phyloP scores from a whole-genome alignment of 2,329 filamentous ascomycete genomes.

The Scleromitrula shiraiana region DNA sequence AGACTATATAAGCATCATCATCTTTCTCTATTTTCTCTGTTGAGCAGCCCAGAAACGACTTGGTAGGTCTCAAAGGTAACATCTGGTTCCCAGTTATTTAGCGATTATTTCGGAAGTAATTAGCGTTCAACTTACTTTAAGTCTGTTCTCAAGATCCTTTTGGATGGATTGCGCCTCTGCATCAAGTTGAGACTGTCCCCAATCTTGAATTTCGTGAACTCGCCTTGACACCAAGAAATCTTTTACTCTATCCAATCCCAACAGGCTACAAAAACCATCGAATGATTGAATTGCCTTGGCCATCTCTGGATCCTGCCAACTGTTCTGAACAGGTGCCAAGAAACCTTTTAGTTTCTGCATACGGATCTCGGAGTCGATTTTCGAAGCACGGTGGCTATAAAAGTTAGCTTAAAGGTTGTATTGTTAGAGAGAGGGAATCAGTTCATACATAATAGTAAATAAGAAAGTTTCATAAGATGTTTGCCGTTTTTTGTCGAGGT shows the following conservation, averaged over 20 bases:
- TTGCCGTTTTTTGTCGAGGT: slow-evolving; percentile 72
- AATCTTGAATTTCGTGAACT: slow-evolving; percentile 72
- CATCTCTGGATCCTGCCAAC: slow-evolving; percentile 70
- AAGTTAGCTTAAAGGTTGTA: neutral
- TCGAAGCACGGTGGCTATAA: slow-evolving; percentile 68
- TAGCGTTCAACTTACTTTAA: slow-evolving; percentile 42
- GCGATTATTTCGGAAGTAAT: neutral
- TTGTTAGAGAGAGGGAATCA: neutral
- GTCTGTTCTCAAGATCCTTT: slow-evolving; percentile 65
- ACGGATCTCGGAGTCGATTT: slow-evolving; percentile 63
- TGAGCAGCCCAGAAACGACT: slow-evolving; percentile 85
- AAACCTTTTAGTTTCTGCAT: slow-evolving; percentile 67
- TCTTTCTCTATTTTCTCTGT: slow-evolving; percentile 79
- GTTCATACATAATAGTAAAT: slow-evolving; percentile 74
- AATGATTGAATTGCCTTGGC: slow-evolving; percentile 65
- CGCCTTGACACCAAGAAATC: slow-evolving; percentile 67
- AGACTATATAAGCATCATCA: slow-evolving; percentile 64
- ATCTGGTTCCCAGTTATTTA: slow-evolving; percentile 26
- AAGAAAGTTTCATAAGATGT: slow-evolving; percentile 85
- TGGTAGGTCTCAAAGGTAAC: slow-evolving; percentile 79
- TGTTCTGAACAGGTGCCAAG: slow-evolving; percentile 69
- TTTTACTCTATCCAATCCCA: slow-evolving; percentile 74
- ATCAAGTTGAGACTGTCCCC: slow-evolving; percentile 71
- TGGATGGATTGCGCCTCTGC: slow-evolving; percentile 73
- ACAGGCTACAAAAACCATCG: slow-evolving; percentile 66